Evolutionary conservation across 371 early-diverging fungal species (phyloP), one percentile per base, ranked within the genome.

Genomic region (Mortierella sp.): DNA sequence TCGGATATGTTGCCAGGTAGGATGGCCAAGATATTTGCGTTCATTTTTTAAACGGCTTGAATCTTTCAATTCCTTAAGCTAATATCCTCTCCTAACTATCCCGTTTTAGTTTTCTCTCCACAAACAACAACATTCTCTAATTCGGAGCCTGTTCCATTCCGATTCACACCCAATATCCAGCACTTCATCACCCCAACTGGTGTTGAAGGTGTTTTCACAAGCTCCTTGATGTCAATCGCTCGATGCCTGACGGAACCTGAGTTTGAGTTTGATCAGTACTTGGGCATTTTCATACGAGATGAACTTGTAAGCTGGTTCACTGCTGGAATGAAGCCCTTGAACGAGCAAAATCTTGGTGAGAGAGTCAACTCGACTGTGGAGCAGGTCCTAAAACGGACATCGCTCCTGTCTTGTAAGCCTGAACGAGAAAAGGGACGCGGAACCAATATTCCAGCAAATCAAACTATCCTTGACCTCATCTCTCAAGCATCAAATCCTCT

Each of bases 91-190:
- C 69, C 15, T 75, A 65, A 4, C 67, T 75, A 47, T 59, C 80
- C 53, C 79, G 82, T 63, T n/a, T 52, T 50, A 75, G 77, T 78
- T 11, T 72, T 77, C 65, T 81, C 76, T 6, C 77, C 80, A 1
- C 70, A 69, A 52, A 77, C 82, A 4, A 80, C 84, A 9, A 76
- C 79, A 21, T 82, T 84, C 53, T 82, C 87, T 38, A 91, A 88
- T 83, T 84, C 83, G 58, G 98, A 98, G 76, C 84, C 94, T 4
- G 96, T 99, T 22, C 98, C 98, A 5, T 99, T 99, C 94, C 92
- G 99, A 6, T 91, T 99, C 74, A 98, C 99, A 11, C 99, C 99
- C 40, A 97, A 96, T 83, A 89, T 99, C 61, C 98, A 98, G 88
- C 87, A 93, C 52, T 97, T 97, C 82, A 93, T 99, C 53, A 95